Conservation (phyloP, 257 asterid species). For the Phtheirospermum japonicum region DNA sequence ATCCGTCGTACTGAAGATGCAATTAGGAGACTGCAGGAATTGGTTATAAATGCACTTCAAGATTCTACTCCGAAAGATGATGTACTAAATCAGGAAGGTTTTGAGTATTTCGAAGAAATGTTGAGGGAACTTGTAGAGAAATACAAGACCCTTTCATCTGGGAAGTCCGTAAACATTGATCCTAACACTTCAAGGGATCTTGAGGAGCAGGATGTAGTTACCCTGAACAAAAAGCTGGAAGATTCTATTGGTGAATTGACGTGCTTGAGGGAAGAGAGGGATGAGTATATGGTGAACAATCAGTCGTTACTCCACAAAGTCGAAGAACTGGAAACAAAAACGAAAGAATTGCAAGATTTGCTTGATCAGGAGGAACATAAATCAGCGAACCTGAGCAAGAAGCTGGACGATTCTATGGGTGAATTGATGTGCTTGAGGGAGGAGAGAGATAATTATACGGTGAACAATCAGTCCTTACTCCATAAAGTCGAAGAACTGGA, state of each 20-base stretch:
- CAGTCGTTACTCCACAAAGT: slow-evolving; percentile 51
- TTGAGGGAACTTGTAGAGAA: slow-evolving; percentile 61
- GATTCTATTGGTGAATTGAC: slow-evolving; percentile 39
- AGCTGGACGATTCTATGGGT: slow-evolving; percentile 32
- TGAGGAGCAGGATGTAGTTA: slow-evolving; percentile 43
- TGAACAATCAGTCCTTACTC: slow-evolving; percentile 50
- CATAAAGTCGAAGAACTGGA: slow-evolving; percentile 53
- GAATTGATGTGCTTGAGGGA: slow-evolving; percentile 61
- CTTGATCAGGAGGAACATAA: slow-evolving; percentile 75
- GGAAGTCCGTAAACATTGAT: slow-evolving; percentile 37
- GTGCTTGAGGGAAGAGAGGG: slow-evolving; percentile 72
- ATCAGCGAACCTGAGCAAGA: slow-evolving; percentile 35
- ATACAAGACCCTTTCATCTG: slow-evolving; percentile 42
- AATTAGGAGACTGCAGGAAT: slow-evolving; percentile 55
- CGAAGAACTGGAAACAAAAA: slow-evolving; percentile 53
- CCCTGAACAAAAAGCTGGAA: slow-evolving; percentile 36
- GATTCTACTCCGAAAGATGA: slow-evolving; percentile 47
- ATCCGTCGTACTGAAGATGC: slow-evolving; percentile 44
- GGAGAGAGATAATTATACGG: slow-evolving; percentile 53
- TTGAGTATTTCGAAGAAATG: slow-evolving; percentile 53
- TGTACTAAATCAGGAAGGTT: slow-evolving; percentile 45
- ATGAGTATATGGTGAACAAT: slow-evolving; percentile 37
- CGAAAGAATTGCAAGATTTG: slow-evolving; percentile 63
- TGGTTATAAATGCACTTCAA: slow-evolving; percentile 58
- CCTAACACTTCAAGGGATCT: slow-evolving; percentile 39